These are phyloP conservation scores for Platismatia glauca DNA, from an alignment of 495 filamentous ascomycete species.

Conservation along the genomic window DNA sequence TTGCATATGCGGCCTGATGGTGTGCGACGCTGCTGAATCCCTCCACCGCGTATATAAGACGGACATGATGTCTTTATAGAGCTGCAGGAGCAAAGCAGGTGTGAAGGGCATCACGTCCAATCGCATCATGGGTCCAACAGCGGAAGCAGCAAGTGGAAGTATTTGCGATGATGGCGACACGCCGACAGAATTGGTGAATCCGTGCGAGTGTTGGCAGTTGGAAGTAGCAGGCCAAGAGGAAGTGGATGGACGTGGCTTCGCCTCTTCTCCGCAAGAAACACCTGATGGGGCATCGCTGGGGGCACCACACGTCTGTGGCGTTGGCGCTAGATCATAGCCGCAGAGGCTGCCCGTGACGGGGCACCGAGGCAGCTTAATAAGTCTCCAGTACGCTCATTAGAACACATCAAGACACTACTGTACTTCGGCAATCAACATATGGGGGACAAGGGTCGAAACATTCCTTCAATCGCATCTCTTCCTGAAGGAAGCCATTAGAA, in stretches of 20 bases:
- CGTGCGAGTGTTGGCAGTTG: background rate
- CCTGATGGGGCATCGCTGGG: background rate
- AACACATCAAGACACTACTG: too few species aligned
- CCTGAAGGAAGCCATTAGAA: too few species aligned
- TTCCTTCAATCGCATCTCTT: background rate
- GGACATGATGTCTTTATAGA: slow-evolving; percentile 2
- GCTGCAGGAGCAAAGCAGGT: background rate
- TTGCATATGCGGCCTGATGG: background rate
- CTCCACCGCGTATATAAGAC: background rate
- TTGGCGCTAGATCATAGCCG: background rate
- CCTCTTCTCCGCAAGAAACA: background rate
- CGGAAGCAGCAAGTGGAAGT: background rate
- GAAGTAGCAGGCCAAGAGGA: background rate
- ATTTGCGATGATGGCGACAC: too few species aligned
- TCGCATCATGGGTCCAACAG: background rate
- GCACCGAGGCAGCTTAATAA: too few species aligned
- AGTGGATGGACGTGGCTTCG: background rate
- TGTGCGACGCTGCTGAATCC: background rate
- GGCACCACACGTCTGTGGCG: background rate
- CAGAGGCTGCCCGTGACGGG: background rate
- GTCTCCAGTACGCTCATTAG: too few species aligned
- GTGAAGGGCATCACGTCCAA: background rate
- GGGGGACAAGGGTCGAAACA: background rate
- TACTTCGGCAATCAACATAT: too few species aligned
- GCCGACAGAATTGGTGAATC: too few species aligned